Conservation (phyloP, 2,329 filamentous ascomycete species). For the Aureobasidium sp. region DNA sequence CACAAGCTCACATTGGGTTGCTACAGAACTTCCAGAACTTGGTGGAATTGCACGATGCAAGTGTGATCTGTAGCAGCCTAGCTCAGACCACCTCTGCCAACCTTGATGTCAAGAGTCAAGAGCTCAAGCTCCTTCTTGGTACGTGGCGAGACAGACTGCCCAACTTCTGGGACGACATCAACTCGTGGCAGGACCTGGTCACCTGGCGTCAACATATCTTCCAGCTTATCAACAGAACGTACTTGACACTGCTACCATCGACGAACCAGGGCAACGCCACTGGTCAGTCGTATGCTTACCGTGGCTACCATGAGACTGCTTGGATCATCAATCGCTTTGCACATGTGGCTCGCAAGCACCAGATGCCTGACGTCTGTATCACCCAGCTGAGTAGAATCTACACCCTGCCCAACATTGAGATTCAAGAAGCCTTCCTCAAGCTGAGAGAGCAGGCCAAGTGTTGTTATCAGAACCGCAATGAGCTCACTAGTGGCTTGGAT, state of each 20-base stretch:
- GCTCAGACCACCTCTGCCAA: conserved; percentile 76
- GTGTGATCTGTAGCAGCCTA: conserved; percentile 88
- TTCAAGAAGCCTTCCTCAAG: conserved; percentile 97
- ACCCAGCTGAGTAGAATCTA: conserved; percentile 96
- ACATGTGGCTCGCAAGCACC: conserved; percentile 94
- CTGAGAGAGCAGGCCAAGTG: conserved; percentile 97
- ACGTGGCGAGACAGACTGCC: conserved; percentile 93
- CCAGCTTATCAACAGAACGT: conserved; percentile 89
- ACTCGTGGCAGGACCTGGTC: conserved; percentile 98
- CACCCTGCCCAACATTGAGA: conserved; percentile 97
- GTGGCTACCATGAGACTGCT: conserved; percentile 95
- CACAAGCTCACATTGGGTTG: conserved; percentile 88
- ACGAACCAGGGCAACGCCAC: conserved; percentile 68
- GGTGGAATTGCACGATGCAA: conserved; percentile 94
- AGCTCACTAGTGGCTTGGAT: conserved; percentile 85
- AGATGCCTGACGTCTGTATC: conserved; percentile 93
- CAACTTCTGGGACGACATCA: conserved; percentile 99
- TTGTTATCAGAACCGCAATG: conserved; percentile 91
- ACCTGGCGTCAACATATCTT: conserved; percentile 99
- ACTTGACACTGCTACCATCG: conserved; percentile 73
- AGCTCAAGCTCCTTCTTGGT: conserved; percentile 85
- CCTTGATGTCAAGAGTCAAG: conserved; percentile 86
- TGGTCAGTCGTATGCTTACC: conserved; percentile 89
- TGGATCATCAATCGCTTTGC: conserved; percentile 99
- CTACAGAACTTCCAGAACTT: conserved; percentile 97